These are phyloP conservation scores for Ilex aquifolium DNA, from an alignment of 257 asterid species.

Conservation along the genomic window DNA sequence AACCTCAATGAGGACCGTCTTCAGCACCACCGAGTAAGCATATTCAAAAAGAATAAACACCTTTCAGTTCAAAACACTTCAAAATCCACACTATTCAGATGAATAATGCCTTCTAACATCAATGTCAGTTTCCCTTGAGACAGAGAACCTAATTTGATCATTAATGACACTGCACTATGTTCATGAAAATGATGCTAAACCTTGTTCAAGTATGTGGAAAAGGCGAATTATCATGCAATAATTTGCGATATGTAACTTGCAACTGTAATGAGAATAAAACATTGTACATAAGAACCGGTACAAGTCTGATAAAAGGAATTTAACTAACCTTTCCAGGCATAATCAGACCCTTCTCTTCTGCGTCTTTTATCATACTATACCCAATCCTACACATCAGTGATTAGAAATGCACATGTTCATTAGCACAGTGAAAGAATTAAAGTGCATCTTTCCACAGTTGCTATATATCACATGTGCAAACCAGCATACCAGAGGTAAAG, in stretches of 20 bases:
- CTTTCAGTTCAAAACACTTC: constrained; percentile 1
- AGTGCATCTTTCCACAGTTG: neutral
- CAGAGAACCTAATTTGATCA: too few species aligned
- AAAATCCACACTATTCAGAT: neutral
- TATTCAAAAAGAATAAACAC: too few species aligned
- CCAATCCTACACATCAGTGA: constrained; percentile 31
- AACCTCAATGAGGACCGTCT: constrained; percentile 38
- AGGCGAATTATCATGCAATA: too few species aligned
- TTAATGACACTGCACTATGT: too few species aligned
- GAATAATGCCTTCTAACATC: too few species aligned
- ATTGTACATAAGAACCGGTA: too few species aligned
- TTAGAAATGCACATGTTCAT: neutral
- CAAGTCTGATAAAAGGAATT: neutral
- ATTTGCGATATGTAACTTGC: too few species aligned
- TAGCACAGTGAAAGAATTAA: neutral
- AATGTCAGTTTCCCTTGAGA: too few species aligned
- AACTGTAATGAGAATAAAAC: too few species aligned
- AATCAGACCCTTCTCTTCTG: constrained; percentile 47
- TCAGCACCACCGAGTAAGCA: constrained; percentile 3
- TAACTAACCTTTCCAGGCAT: constrained; percentile 39
- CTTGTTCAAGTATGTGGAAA: too few species aligned
- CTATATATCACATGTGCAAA: neutral
- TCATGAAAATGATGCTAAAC: too few species aligned
- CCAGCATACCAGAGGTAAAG: neutral
- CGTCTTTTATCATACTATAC: constrained; percentile 43